These are phyloP conservation scores for Chalara sp. DNA, from an alignment of 2,329 filamentous ascomycete genomes.

Conservation along the genomic window DNA sequence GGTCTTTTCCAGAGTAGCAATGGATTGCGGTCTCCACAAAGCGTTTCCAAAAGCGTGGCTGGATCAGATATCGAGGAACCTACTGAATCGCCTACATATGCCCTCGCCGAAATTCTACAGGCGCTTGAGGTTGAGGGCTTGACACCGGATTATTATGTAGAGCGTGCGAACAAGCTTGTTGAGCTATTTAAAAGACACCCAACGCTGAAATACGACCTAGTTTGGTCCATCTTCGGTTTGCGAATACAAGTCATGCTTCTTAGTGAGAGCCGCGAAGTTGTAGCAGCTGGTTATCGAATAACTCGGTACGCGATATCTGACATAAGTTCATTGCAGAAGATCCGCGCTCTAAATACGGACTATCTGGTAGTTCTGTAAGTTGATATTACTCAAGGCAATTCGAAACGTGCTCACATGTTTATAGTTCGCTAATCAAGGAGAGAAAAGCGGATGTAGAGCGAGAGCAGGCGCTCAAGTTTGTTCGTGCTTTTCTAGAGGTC, in stretches of 20 bases:
- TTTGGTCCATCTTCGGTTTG: constrained; percentile 90
- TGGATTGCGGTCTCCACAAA: constrained; percentile 50
- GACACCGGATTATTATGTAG: constrained; percentile 91
- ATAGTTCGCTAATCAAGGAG: constrained; percentile 81
- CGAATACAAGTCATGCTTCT: constrained; percentile 94
- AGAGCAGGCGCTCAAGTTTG: constrained; percentile 94
- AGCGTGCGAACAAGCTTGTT: constrained; percentile 85
- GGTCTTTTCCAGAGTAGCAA: constrained; percentile 35
- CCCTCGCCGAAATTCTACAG: constrained; percentile 83
- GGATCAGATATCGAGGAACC: constrained; percentile 61
- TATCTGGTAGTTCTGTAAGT: constrained; percentile 73
- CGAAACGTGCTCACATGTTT: constrained; percentile 12
- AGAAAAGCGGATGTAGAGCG: constrained; percentile 94
- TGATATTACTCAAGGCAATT: background rate
- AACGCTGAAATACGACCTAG: constrained; percentile 91
- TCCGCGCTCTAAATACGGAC: constrained; percentile 83
- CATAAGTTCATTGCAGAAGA: constrained; percentile 78
- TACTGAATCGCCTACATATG: constrained; percentile 83
- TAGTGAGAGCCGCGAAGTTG: constrained; percentile 91
- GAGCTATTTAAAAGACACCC: constrained; percentile 92
- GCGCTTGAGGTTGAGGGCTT: constrained; percentile 83
- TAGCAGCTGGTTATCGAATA: constrained; percentile 89
- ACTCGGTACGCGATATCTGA: constrained; percentile 94
- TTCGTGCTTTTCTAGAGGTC: constrained; percentile 89
- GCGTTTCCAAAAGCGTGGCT: constrained; percentile 46